These are phyloP conservation scores for Hortaea sp. DNA, from an alignment of 2,329 filamentous ascomycete genomes.

Conservation along the genomic window DNA sequence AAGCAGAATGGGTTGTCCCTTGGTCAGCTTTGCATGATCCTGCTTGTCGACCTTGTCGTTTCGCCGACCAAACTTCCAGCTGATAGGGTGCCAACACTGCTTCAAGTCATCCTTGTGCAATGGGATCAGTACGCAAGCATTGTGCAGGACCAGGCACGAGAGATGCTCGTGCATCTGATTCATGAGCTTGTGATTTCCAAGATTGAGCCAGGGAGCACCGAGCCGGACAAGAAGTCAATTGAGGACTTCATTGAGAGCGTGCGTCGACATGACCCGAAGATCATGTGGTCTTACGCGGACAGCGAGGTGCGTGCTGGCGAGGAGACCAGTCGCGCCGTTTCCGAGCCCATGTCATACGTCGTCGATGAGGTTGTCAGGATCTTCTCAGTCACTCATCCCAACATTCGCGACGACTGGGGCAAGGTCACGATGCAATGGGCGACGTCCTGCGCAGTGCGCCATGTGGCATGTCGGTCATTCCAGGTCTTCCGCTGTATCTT, in stretches of 20 bases:
- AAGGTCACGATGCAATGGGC: constrained; percentile 88
- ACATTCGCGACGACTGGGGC: constrained; percentile 84
- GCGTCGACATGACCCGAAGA: constrained; percentile 69
- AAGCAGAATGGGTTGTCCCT: constrained; percentile 80
- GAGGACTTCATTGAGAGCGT: constrained; percentile 84
- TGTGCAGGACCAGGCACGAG: constrained; percentile 90
- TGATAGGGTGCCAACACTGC: constrained; percentile 72
- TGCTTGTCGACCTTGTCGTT: constrained; percentile 93
- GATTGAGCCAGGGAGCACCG: constrained; percentile 59
- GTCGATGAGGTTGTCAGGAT: constrained; percentile 73
- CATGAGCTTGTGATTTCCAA: constrained; percentile 84
- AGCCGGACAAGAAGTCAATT: constrained; percentile 61
- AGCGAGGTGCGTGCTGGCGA: constrained; percentile 59
- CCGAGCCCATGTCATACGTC: constrained; percentile 75
- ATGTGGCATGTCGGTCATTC: constrained; percentile 92
- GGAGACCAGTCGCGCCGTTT: constrained; percentile 66
- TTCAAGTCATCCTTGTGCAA: constrained; percentile 85
- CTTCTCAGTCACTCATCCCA: constrained; percentile 74
- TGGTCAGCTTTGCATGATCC: constrained; percentile 83
- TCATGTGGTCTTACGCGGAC: constrained; percentile 92
- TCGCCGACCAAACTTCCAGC: constrained; percentile 70
- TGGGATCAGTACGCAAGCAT: constrained; percentile 97
- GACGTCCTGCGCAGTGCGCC: constrained; percentile 88
- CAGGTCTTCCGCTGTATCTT: constrained; percentile 94
- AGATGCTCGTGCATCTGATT: constrained; percentile 96